phyloP scores from a whole-genome alignment of 1,139 yeast genomes.

The Geotrichum klebahnii region DNA sequence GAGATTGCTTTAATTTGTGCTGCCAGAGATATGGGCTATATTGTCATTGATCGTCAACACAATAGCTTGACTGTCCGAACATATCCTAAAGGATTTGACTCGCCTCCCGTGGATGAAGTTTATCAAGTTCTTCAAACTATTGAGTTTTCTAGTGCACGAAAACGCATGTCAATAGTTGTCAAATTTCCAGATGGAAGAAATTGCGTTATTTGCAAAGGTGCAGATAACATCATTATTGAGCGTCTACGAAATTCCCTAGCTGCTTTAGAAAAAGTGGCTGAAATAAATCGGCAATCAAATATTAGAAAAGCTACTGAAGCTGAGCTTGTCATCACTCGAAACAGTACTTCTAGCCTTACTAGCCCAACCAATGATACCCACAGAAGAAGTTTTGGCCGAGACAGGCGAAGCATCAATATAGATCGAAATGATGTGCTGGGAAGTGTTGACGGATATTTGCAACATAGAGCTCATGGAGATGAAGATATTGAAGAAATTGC shows the following conservation, averaged over 20 bases:
- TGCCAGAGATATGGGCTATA: slow-evolving; percentile 88
- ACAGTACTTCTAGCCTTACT: slow-evolving; percentile 37
- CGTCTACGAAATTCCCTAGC: slow-evolving; percentile 54
- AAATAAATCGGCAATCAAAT: slow-evolving; percentile 55
- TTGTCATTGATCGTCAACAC: slow-evolving; percentile 65
- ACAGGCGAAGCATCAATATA: slow-evolving; percentile 31
- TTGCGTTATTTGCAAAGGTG: slow-evolving; percentile 86
- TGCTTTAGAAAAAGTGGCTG: slow-evolving; percentile 60
- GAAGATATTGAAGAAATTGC: slow-evolving; percentile 59
- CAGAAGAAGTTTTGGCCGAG: slow-evolving; percentile 21
- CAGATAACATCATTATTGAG: slow-evolving; percentile 88
- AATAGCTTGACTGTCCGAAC: slow-evolving; percentile 61
- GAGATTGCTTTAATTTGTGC: slow-evolving; percentile 91
- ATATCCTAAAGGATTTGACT: slow-evolving; percentile 76
- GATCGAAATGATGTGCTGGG: slow-evolving; percentile 32
- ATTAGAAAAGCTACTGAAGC: slow-evolving; percentile 78
- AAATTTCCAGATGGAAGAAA: slow-evolving; percentile 75
- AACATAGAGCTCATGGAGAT: slow-evolving; percentile 46
- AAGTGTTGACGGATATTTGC: slow-evolving; percentile 53
- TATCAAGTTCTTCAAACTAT: slow-evolving; percentile 74
- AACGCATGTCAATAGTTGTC: slow-evolving; percentile 89
- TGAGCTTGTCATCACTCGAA: slow-evolving; percentile 52
- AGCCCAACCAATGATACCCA: slow-evolving; percentile 12
- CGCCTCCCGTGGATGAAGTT: slow-evolving; percentile 56
- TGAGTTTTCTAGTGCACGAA: slow-evolving; percentile 82